Evolutionary conservation across 805 yeast species (phyloP), one percentile per base, ranked within the genome.

Genomic region (Ascoidea rubescens): DNA sequence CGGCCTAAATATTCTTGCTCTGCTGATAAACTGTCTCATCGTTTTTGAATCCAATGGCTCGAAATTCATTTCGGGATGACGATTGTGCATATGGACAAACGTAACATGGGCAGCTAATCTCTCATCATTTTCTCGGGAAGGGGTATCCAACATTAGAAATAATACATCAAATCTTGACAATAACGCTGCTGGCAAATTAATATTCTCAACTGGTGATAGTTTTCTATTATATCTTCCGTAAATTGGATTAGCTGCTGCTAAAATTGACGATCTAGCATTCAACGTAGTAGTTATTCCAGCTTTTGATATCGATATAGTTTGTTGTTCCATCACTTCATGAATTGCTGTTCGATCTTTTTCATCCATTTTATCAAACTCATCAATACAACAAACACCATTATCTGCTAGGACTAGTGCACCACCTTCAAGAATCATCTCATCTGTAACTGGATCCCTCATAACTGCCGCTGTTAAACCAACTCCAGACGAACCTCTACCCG

Each of bases 281-380:
- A 93, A 73, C 1, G 97, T 87, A 7, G 99, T 93, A 56, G 93
- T 87, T 60, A 93, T 93, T 59, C 99, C 99, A 4, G 99, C 99
- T 68, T 93, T 93, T 47, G 97, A 87, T 54, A 93, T 93, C 28
- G 96, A 87, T 54, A 93, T 93, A 1, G 99, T 93, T 68, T 93
- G 99, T 67, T 93, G 99, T 70, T 93, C 99, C 99, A 93, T 93
- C 42, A 93, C 99, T 73, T 91, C 99, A 68, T 91, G 98, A 63
- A 93, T 93, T 1, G 98, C 98, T 0, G 98, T 93, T 63, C 99
- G 77, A 69, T 93, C 99, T 56, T 77, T 70, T 67, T 93, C 99
- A 65, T 91, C 97, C 99, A 93, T 93, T 71, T 93, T 93, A 69
- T 93, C 99, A 63, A 93, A 93, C 72, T 93, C 99, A 77, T 93